Evolutionary conservation across 441 rosid species (phyloP), one percentile per base, ranked within the genome.

Genomic region (Arabidopsis hybrid): DNA sequence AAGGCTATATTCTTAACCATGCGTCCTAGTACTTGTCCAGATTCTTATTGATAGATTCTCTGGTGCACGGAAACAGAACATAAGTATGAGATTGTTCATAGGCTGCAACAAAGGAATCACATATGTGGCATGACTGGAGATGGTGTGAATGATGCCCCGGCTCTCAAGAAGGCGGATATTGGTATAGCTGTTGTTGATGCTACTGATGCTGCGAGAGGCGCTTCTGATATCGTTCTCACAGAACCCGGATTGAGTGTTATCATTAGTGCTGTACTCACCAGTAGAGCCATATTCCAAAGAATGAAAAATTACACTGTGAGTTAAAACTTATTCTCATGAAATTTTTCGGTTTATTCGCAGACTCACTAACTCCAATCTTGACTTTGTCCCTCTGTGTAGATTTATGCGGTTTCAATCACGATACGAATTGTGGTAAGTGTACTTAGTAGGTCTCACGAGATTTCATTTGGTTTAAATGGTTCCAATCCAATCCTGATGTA

Each of bases 71-170:
- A 46, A 26, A 14, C 74, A 92, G 97, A 90, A 56, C 95, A 89
- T 82, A 92, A 89, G 71, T 92, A 92, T 49, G 98, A 93, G 82
- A 91, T 93, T 75, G 97, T 93, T 9, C 87, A 71, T 81, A 86
- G 82, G 83, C 82, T 93, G 60, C 98, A 93, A 77, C 89, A 86
- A 69, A 87, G 83, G 84, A 93, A 89, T 43, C 98, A 93, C 81
- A 87, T 91, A n/a, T 88, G 93, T 74, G 98, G 98, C 60, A 93
- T 93, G 95, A 93, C 96, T 13, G 97, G 98, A 65, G 97, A 93
- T 81, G 98, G 97, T 78, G 98, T 93, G 46, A 93, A 91, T 35
- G 98, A 93, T 77, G 95, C 98, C 60, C 90, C 98, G 39, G 98
- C 98, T 71, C 74, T 93, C 62, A 93, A 89, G 85, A 93, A 84